Evolutionary conservation across 352 stramenopile species (phyloP), one percentile per base, ranked within the genome.

Genomic region (Phytophthora fragariaefolia): DNA sequence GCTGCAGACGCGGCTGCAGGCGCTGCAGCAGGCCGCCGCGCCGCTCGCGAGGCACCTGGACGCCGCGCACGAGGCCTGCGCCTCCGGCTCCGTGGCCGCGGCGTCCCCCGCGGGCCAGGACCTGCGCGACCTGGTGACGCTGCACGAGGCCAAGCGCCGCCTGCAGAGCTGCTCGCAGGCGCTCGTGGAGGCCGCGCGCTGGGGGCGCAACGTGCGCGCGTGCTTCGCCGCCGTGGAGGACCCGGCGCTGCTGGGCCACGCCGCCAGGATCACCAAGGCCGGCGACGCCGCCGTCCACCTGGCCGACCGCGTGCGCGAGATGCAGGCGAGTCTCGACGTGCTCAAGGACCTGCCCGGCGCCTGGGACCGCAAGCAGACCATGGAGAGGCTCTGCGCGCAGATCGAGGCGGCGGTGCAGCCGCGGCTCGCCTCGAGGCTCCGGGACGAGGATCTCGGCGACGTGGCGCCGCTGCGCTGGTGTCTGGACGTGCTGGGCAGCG

Each of bases 61-160:
- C 46, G 58, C 58, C 1, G 71, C 85, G 0, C 59, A 76, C n/a
- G 66, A 76, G 6, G 66, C 72, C 32, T 74, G 79, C 6, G 24
- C 53, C 28, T 63, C 55, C 27, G 51, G 38, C 7, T 65, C 46
- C 2, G 45, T 49, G 1, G 58, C 51, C 24, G 10, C 43, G 9
- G n/a, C 42, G 7, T 34, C 57, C 22, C 48, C 46, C 32, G 4
- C 27, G 10, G 42, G 46, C 15, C 45, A 69, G 27, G 85, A 85
- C 50, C 73, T 90, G 50, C 63, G 76, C 51, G 70, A 87, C 9
- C 69, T 91, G n/a, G 74, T 87, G 54, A 79, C 71, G 56, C 80
- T 93, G 30, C 81, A 93, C 66, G 81, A 90, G 38, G 77, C 85
- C 56, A 92, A 92, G 49, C 58, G 82, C 57, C 76, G 80, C 26